phyloP scores from a whole-genome alignment of 345 rosid genomes.

The Salix koriyanagi region DNA sequence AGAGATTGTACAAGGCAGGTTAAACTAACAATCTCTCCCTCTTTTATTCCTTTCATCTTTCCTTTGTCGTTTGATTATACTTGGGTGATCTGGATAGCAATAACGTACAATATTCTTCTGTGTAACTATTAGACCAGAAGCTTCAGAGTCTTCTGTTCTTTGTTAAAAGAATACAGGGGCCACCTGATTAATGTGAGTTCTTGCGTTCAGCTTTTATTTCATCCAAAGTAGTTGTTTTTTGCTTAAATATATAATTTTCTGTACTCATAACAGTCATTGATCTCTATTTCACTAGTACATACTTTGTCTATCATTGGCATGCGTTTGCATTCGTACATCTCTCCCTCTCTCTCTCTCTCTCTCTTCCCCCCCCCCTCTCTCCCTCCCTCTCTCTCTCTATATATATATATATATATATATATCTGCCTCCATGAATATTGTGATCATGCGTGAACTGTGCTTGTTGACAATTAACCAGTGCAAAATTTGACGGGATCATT shows the following conservation, averaged over 20 bases:
- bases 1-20: conserved; percentile 11
- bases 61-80: background rate
- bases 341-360: background rate
- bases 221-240: background rate
- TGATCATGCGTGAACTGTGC: background rate
- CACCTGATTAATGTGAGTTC: background rate
- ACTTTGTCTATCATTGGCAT: background rate
- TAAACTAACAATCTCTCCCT: background rate
- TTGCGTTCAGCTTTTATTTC: background rate
- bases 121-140: no score
- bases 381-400: no score
- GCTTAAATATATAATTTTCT: background rate
- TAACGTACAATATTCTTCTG: no score
- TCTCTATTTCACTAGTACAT: no score
- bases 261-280: background rate
- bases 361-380: background rate
- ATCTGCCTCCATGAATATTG: background rate
- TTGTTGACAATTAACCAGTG: background rate
- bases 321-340: background rate
- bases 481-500: background rate
- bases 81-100: background rate
- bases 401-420: no score
- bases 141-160: no score
- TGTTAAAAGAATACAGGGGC: no score
- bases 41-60: background rate